Percentiles rank a stretch among this genome's conserved stretches.
Evolutionary conservation across 345 rosid species (phyloP).

Genomic region (Heritiera littoralis): DNA sequence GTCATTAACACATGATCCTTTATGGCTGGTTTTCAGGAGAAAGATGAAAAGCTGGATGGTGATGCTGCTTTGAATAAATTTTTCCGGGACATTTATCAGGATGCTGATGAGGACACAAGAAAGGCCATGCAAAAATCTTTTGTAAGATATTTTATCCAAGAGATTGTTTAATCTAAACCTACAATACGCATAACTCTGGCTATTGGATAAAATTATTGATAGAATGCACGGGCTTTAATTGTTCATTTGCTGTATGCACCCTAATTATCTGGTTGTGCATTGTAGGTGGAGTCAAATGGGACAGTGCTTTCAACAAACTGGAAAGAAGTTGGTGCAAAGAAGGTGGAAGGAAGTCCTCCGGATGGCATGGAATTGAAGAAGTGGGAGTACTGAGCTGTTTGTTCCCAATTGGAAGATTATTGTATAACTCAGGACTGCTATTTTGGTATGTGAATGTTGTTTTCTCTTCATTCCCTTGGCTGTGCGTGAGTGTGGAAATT

Average conservation of each 20-base stretch:
- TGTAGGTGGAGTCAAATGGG: conserved; percentile 87
- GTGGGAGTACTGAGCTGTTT: conserved; percentile 58
- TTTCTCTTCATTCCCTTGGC: background rate
- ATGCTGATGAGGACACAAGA: conserved; percentile 83
- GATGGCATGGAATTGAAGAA: conserved; percentile 95
- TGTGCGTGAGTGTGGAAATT: conserved; percentile 8
- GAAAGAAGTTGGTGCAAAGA: conserved; percentile 90
- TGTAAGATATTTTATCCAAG: conserved; percentile 45
- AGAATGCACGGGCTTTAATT: background rate
- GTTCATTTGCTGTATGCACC: background rate
- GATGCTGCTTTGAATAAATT: conserved; percentile 96
- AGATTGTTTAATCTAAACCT: background rate
- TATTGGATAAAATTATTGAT: background rate
- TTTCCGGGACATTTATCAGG: conserved; percentile 75
- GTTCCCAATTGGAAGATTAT: background rate
- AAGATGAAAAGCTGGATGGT: conserved; percentile 92
- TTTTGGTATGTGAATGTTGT: conserved; percentile 22
- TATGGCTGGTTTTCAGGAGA: conserved; percentile 59
- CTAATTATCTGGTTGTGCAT: background rate
- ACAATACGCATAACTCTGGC: background rate
- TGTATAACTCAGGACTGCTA: conserved; percentile 6
- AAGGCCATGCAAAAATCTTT: conserved; percentile 96
- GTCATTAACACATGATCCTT: background rate
- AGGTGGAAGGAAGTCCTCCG: conserved; percentile 88
- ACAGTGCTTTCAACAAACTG: conserved; percentile 95